Conservation (phyloP, 129 eudicot species). For the Flaveria trinervia region DNA sequence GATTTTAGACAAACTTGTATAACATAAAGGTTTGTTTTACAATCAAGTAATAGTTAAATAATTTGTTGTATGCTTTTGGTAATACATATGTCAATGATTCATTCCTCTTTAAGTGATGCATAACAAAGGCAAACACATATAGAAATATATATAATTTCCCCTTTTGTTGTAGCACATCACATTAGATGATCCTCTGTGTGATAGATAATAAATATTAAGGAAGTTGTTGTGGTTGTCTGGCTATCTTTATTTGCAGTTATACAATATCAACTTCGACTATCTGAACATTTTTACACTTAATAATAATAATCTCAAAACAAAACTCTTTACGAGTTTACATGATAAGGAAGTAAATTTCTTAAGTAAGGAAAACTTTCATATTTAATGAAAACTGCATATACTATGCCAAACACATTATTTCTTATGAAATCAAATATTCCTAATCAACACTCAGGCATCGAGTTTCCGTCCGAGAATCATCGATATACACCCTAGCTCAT, state of each 20-base stretch:
- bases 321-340: background rate
- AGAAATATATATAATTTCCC: no score
- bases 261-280: background rate
- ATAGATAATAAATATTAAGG: background rate
- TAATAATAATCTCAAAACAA: background rate
- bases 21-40: slow-evolving; percentile 28
- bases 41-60: slow-evolving; percentile 21
- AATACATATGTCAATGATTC: background rate
- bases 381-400: background rate
- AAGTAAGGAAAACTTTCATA: no score
- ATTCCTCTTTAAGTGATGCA: no score
- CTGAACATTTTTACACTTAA: background rate
- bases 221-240: background rate
- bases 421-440: no score
- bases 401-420: background rate
- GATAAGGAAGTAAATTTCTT: no score
- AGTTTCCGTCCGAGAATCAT: no score
- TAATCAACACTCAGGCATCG: no score
- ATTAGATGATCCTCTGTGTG: background rate
- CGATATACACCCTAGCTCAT: no score
- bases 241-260: background rate
- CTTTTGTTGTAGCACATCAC: no score
- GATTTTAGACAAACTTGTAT: slow-evolving; percentile 42
- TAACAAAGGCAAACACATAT: no score
- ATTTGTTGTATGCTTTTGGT: slow-evolving; percentile 24